A percentile compares a stretch with the other conserved stretches of the same genome.
Evolutionary conservation across 176 grass and related monocot genomes (phyloP).

Genomic region (Eragrostis curvula): DNA sequence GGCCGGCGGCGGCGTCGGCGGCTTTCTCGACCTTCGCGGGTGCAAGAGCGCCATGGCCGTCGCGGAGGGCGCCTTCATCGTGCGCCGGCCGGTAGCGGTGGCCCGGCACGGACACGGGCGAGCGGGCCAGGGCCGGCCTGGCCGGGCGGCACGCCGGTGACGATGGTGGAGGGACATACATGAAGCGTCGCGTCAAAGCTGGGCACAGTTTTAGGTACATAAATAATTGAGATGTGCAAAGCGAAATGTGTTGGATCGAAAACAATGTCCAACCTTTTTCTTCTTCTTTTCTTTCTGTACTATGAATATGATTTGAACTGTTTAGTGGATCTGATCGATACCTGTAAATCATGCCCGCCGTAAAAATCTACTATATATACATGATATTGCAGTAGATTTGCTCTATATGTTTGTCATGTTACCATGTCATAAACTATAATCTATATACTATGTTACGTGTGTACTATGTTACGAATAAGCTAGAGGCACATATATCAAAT

Average conservation of each 20-base stretch:
- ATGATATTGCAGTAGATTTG: too few relatives aligned
- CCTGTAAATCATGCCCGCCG: background rate
- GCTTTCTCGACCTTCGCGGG: conserved; percentile 61
- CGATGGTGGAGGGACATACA: background rate
- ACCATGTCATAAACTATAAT: too few relatives aligned
- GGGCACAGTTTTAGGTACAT: conserved; percentile 51
- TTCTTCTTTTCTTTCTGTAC: background rate
- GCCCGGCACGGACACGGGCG: background rate
- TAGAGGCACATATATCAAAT: too few relatives aligned
- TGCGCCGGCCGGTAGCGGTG: conserved; percentile 58
- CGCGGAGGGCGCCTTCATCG: conserved; percentile 56
- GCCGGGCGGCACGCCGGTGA: conserved; percentile 44
- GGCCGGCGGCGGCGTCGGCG: conserved; percentile 28
- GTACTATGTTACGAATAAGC: too few relatives aligned
- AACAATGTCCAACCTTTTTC: conserved; percentile 23
- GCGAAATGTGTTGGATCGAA: conserved; percentile 33
- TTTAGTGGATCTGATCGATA: conserved; percentile 18
- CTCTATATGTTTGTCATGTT: too few relatives aligned
- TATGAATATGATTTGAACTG: background rate
- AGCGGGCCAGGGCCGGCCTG: conserved; percentile 30
- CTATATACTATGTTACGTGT: too few relatives aligned
- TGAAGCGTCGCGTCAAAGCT: background rate
- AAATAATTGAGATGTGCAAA: conserved; percentile 49
- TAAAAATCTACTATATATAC: too few relatives aligned
- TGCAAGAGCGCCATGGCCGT: conserved; percentile 70